These are phyloP conservation scores for Chaetomium globosum DNA, from an alignment of 2,329 filamentous ascomycete genomes.

Conservation along the genomic window DNA sequence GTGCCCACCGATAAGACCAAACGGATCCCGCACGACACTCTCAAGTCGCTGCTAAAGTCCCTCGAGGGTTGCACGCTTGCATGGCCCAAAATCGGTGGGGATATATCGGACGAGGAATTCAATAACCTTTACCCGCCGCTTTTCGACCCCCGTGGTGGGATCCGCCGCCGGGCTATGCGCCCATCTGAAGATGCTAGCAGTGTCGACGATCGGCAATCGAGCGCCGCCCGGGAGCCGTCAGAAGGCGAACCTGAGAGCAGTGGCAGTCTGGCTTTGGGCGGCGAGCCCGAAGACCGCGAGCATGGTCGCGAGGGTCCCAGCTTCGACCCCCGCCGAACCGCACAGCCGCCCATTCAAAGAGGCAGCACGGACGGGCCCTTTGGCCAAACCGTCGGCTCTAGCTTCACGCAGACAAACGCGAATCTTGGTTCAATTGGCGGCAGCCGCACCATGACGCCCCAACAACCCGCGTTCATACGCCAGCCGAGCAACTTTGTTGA, in stretches of 20 bases:
- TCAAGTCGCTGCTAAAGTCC: constrained; percentile 45
- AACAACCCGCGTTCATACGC: constrained; percentile 74
- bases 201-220: constrained; percentile 50
- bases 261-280: constrained; percentile 82
- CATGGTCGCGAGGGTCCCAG: constrained; percentile 52
- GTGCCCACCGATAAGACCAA: constrained; percentile 18
- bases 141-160: constrained; percentile 80
- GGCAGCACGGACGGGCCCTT: constrained; percentile 57
- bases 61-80: constrained; percentile 46
- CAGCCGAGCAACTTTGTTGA: constrained; percentile 49
- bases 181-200: constrained; percentile 66
- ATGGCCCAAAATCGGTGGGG: constrained; percentile 32
- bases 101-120: constrained; percentile 24
- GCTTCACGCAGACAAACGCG: constrained; percentile 53
- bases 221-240: constrained; percentile 51
- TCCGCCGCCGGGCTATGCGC: constrained; percentile 75
- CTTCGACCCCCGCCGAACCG: constrained; percentile 63
- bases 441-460: constrained; percentile 74
- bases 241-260: constrained; percentile 82
- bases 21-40: constrained; percentile 30
- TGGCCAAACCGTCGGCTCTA: constrained; percentile 54
- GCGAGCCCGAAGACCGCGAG: constrained; percentile 85
- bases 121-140: constrained; percentile 63
- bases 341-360: constrained; percentile 78
- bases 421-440: constrained; percentile 65